These are phyloP conservation scores for Mesembryanthemum crystallinum DNA, from an alignment of 148 eudicot genomes.

Conservation along the genomic window DNA sequence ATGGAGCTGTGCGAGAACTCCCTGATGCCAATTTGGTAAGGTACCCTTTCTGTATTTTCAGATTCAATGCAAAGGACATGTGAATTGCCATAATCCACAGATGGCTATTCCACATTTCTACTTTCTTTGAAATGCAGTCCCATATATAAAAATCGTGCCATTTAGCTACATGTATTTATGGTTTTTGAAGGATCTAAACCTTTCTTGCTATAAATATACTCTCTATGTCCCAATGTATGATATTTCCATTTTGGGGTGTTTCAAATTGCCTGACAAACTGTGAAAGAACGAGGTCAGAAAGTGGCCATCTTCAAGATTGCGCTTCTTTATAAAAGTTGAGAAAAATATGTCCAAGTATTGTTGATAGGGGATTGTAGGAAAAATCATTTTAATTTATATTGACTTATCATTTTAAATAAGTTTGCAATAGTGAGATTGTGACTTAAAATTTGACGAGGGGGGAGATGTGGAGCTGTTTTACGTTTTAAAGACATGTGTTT, in stretches of 20 bases:
- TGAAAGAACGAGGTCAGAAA: too few relatives aligned
- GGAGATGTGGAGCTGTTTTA: too few relatives aligned
- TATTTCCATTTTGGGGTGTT: too few relatives aligned
- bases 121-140: background rate
- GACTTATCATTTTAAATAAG: background rate
- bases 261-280: too few relatives aligned
- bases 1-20: constrained; percentile 98
- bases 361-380: too few relatives aligned
- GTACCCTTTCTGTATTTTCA: constrained; percentile 49
- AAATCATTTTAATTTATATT: background rate
- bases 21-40: constrained; percentile 99
- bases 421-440: too few relatives aligned
- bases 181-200: background rate
- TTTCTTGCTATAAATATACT: background rate
- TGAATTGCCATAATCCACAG: background rate
- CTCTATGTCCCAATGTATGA: background rate
- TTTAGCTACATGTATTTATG: background rate
- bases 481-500: too few relatives aligned
- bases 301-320: too few relatives aligned
- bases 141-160: background rate
- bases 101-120: too few relatives aligned
- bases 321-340: too few relatives aligned
- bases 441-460: too few relatives aligned
- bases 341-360: too few relatives aligned
- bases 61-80: constrained; percentile 13